These are phyloP conservation scores for Fonsecaea erecta DNA, from an alignment of 2,329 filamentous ascomycete species.

Conservation along the genomic window DNA sequence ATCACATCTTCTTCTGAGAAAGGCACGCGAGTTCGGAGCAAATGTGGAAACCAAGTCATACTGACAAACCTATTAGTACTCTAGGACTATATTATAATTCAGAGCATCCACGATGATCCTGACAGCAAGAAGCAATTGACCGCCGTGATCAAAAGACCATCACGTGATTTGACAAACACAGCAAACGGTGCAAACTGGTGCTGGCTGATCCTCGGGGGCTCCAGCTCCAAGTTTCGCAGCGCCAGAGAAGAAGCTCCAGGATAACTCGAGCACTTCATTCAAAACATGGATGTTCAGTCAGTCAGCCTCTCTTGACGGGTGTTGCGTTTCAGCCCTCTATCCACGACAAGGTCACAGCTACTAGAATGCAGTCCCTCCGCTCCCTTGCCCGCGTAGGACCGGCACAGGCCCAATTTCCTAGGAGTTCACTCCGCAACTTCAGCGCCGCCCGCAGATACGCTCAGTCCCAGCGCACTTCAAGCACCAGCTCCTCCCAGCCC, in stretches of 20 bases:
- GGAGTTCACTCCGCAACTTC: conserved; percentile 8
- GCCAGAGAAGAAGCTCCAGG: neutral
- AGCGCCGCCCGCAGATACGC: neutral
- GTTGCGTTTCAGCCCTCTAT: neutral
- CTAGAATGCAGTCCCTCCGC: neutral
- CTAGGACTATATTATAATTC: too few species aligned
- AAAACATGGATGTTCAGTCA: neutral
- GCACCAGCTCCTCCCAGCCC: conserved; percentile 3
- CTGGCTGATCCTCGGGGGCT: neutral
- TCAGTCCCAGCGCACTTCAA: conserved; percentile 1
- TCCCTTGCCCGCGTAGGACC: neutral
- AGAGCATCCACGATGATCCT: too few species aligned
- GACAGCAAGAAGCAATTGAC: too few species aligned
- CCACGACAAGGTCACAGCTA: neutral
- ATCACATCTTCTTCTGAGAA: too few species aligned
- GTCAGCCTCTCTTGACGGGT: neutral
- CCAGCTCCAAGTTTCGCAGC: neutral
- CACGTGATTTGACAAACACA: neutral
- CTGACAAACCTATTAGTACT: too few species aligned
- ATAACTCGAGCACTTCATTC: neutral
- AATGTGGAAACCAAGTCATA: too few species aligned
- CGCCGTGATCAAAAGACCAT: neutral
- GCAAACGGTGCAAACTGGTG: neutral
- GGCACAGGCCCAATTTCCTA: neutral
- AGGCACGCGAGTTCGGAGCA: too few species aligned